Conservation (phyloP, 139 green algal genomes). For the Picochlorum sp. region DNA sequence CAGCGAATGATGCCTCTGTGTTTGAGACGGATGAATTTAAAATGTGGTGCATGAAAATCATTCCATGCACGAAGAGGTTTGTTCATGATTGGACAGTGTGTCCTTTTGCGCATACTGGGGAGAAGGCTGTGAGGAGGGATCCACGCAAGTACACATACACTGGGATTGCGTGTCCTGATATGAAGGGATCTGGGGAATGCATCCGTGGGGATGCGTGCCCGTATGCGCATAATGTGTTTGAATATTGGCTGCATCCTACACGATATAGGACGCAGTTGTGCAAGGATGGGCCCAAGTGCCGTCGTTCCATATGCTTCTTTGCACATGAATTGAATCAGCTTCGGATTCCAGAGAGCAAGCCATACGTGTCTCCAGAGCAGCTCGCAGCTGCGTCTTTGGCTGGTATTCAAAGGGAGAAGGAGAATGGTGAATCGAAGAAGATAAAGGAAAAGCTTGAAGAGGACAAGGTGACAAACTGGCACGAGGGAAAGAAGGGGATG, state of each 20-base stretch:
- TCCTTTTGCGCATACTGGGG: slow-evolving; percentile 36
- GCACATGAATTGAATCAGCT: slow-evolving; percentile 53
- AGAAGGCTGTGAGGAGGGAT: slow-evolving; percentile 85
- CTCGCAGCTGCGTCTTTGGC: slow-evolving; percentile 30
- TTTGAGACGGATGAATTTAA: slow-evolving; percentile 19
- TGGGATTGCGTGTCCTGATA: slow-evolving; percentile 88
- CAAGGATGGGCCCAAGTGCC: slow-evolving; percentile 66
- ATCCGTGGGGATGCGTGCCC: slow-evolving; percentile 56
- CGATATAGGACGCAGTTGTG: slow-evolving; percentile 82
- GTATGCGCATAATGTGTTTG: slow-evolving; percentile 52
- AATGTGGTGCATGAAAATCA: slow-evolving; percentile 43
- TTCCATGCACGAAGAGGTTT: slow-evolving; percentile 65
- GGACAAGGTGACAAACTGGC: too few species aligned
- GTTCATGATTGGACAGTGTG: slow-evolving; percentile 55
- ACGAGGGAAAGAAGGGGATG: too few species aligned
- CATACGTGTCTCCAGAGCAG: slow-evolving; percentile 23
- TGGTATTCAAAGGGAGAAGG: slow-evolving; percentile 18
- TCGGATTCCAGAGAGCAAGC: slow-evolving; percentile 25
- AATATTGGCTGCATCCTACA: slow-evolving; percentile 38
- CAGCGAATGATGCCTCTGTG: not conserved
- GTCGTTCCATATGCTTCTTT: slow-evolving; percentile 81
- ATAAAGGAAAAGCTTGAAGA: too few species aligned
- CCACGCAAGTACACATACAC: slow-evolving; percentile 75
- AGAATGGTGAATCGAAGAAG: not conserved
- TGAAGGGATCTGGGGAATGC: slow-evolving; percentile 69